Evolutionary conservation across 768 basidiomycete genomes (phyloP).

Genomic region (Macrocybe gigantea): DNA sequence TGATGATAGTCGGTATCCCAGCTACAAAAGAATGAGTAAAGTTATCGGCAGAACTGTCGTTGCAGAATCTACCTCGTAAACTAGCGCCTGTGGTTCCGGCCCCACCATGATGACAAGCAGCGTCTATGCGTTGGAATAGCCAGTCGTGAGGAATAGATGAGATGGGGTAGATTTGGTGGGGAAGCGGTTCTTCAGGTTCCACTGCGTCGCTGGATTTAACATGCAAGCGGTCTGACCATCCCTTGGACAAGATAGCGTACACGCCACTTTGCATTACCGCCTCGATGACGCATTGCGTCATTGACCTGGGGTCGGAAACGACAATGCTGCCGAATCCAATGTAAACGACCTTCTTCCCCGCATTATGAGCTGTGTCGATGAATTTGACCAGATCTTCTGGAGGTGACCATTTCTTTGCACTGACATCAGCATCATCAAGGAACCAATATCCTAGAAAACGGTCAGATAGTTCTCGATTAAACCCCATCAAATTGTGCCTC

Average conservation of each 20-base stretch:
- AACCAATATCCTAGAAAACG: conserved; percentile 89
- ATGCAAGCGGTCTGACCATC: conserved; percentile 91
- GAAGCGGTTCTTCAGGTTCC: conserved; percentile 65
- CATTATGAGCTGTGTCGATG: conserved; percentile 69
- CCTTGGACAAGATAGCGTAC: conserved; percentile 91
- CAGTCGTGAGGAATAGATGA: conserved; percentile 92
- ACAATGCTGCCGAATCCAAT: conserved; percentile 98
- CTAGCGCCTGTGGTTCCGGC: conserved; percentile 96
- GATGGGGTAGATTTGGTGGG: conserved; percentile 78
- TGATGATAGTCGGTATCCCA: conserved; percentile 92
- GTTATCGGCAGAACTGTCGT: neutral
- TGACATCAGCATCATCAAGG: conserved; percentile 88
- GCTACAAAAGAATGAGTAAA: conserved; percentile 36
- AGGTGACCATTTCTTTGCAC: conserved; percentile 84
- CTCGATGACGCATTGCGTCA: conserved; percentile 89
- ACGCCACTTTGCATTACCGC: conserved; percentile 86
- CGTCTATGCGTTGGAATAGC: conserved; percentile 90
- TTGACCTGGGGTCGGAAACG: conserved; percentile 87
- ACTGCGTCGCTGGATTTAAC: conserved; percentile 52
- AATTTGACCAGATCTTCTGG: conserved; percentile 77
- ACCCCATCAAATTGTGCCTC: conserved; percentile 2
- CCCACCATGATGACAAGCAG: conserved; percentile 98
- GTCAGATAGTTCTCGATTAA: neutral
- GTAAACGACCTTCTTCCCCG: conserved; percentile 89
- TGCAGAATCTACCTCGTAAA: conserved; percentile 59